Conservation (phyloP, 1,284 basidiomycete genomes). For the Cutaneotrichosporon sp. region DNA sequence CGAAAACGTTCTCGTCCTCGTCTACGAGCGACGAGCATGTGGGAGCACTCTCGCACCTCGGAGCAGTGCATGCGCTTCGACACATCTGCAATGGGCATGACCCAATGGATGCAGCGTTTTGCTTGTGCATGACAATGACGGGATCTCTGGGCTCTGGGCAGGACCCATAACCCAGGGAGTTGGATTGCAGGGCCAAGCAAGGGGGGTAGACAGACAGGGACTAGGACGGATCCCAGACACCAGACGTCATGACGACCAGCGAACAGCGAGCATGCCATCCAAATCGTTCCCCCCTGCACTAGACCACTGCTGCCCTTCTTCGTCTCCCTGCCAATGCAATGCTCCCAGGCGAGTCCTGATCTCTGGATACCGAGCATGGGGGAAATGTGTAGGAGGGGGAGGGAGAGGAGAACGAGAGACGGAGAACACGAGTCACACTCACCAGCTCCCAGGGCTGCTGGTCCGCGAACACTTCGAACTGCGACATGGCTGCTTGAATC, state of each 20-base stretch:
- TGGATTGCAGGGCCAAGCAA: neutral
- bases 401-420: neutral
- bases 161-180: neutral
- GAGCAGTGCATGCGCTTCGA: no score
- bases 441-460: conserved; percentile 27
- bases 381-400: neutral
- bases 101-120: neutral
- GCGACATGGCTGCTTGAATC: neutral
- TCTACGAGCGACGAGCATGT: neutral
- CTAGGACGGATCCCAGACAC: neutral
- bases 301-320: neutral
- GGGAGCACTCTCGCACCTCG: no score
- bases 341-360: neutral
- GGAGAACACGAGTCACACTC: conserved; percentile 8
- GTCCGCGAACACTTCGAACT: conserved; percentile 21
- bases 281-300: neutral
- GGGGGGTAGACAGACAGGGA: neutral
- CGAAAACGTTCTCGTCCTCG: neutral
- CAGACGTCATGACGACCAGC: neutral
- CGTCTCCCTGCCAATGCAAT: neutral
- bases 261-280: neutral
- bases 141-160: neutral
- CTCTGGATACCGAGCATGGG: neutral
- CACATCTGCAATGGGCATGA: no score
- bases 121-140: neutral